phyloP scores from a whole-genome alignment of 106 monocot genomes.

The Hemerocallis citrina region DNA sequence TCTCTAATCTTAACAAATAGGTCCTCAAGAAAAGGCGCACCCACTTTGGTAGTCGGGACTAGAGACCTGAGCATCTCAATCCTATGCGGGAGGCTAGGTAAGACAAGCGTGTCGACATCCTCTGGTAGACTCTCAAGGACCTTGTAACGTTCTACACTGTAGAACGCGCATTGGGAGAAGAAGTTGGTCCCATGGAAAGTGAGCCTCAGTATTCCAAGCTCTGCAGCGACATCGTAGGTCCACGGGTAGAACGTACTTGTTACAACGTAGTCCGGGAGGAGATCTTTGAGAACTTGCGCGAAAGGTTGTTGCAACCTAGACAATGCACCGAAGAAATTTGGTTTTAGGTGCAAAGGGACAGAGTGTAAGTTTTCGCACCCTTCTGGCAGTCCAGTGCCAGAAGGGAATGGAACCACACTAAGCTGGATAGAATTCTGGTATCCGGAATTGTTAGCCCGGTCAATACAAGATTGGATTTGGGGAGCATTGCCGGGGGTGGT shows the following conservation, averaged over 20 bases:
- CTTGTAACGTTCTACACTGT: neutral
- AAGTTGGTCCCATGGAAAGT: constrained; percentile 25
- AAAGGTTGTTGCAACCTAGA: constrained; percentile 5
- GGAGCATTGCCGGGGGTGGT: constrained; percentile 21
- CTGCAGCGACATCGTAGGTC: constrained; percentile 13
- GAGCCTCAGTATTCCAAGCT: constrained; percentile 17
- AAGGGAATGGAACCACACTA: constrained; percentile 19
- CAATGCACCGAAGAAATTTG: neutral
- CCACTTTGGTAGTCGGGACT: neutral
- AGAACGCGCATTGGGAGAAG: constrained; percentile 3
- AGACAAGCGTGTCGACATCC: constrained; percentile 1
- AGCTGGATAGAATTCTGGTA: neutral
- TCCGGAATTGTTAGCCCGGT: neutral
- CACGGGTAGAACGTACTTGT: constrained; percentile 31
- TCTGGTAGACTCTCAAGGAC: neutral
- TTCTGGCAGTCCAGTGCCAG: constrained; percentile 15
- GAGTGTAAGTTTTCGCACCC: constrained; percentile 16
- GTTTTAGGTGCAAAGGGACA: neutral
- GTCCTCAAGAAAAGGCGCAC: neutral
- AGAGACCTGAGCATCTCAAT: constrained; percentile 17
- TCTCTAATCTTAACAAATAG: neutral
- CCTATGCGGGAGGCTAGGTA: constrained; percentile 27
- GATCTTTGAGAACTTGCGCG: neutral
- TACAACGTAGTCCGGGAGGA: constrained; percentile 36
- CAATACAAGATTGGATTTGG: constrained; percentile 6